Percentiles rank a stretch among this genome's conserved stretches.
Conservation (phyloP, 1,139 yeast genomes). For the Blastobotrys elegans region DNA sequence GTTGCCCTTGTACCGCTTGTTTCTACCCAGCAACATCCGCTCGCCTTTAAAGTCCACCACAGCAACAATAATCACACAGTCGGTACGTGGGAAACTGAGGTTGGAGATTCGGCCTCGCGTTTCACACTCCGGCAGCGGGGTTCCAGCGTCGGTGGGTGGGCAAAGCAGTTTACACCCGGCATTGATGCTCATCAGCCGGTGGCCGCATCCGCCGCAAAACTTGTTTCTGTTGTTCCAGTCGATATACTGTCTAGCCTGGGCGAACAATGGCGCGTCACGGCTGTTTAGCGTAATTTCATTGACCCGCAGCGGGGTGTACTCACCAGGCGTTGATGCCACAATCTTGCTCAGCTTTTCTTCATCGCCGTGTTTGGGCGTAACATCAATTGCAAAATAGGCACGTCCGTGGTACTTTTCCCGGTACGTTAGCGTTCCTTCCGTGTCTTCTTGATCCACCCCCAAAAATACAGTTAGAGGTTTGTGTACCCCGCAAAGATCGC, state of each 20-base stretch:
- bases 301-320: conserved; percentile 10
- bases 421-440: conserved; percentile 27
- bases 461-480: conserved; percentile 52
- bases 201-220: conserved; percentile 89
- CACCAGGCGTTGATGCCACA: not conserved
- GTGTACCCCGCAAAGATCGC: conserved; percentile 37
- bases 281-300: conserved; percentile 1
- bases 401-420: conserved; percentile 53
- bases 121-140: conserved; percentile 29
- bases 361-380: conserved; percentile 33
- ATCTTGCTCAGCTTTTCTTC: conserved; percentile 13
- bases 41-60: conserved; percentile 57
- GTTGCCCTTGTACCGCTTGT: conserved; percentile 48
- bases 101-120: conserved; percentile 40
- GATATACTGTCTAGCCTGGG: conserved; percentile 78
- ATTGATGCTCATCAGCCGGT: conserved; percentile 59
- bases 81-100: conserved; percentile 86
- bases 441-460: conserved; percentile 55
- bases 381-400: conserved; percentile 75
- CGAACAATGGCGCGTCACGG: conserved; percentile 46
- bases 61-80: conserved; percentile 79
- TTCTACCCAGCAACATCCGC: conserved; percentile 67
- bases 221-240: conserved; percentile 78
- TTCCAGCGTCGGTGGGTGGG: conserved; percentile 35
- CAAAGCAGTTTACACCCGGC: conserved; percentile 82